phyloP scores from a whole-genome alignment of 176 grass and related monocot genomes.

The Avena atlantica region DNA sequence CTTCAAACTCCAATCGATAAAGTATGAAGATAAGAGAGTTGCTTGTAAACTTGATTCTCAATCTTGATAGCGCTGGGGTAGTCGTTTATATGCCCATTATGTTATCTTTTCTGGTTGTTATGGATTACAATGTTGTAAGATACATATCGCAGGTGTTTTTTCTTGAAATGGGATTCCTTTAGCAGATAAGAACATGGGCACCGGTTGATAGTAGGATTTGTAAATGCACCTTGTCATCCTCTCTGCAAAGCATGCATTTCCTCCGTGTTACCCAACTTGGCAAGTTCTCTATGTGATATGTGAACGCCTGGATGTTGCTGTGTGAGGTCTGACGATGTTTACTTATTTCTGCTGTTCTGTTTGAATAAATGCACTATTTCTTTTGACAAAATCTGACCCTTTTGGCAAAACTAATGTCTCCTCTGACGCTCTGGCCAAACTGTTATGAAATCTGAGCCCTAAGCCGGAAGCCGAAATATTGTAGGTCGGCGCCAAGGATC shows the following conservation, averaged over 20 bases:
- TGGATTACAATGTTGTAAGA: background rate
- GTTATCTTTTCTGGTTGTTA: background rate
- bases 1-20: background rate
- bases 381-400: too few relatives aligned
- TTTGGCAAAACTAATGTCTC: too few relatives aligned
- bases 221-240: background rate
- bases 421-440: too few relatives aligned
- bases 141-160: background rate
- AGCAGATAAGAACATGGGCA: background rate
- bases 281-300: background rate
- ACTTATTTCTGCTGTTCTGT: background rate
- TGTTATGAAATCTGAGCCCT: too few relatives aligned
- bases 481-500: too few relatives aligned
- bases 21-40: background rate
- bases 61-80: background rate
- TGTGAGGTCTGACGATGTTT: background rate
- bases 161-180: background rate
- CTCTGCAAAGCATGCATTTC: background rate
- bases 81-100: background rate
- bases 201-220: background rate
- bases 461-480: too few relatives aligned
- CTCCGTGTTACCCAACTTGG: too few relatives aligned
- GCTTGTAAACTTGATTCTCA: background rate
- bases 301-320: background rate
- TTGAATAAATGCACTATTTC: background rate